Percentiles rank a stretch among this genome's conserved stretches.
phyloP scores from a whole-genome alignment of 2,329 filamentous ascomycete genomes.

The Apiospora saccharicola region DNA sequence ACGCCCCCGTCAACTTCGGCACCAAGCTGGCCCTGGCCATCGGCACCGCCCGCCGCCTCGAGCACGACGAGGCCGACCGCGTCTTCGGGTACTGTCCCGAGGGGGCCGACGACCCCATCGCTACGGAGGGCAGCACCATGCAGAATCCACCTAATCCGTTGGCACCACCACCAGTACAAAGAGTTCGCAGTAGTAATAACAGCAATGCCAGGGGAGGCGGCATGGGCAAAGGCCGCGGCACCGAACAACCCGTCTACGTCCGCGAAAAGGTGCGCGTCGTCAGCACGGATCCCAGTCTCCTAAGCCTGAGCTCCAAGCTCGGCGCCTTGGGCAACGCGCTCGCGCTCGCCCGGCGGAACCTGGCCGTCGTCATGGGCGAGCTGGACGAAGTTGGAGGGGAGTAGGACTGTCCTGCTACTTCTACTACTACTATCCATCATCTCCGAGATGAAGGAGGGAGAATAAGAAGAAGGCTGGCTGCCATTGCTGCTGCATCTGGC shows the following conservation, averaged over 20 bases:
- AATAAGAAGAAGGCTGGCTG: background rate
- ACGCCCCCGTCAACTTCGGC: slow-evolving; percentile 65
- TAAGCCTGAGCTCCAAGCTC: slow-evolving; percentile 85
- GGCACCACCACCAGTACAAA: slow-evolving; percentile 19
- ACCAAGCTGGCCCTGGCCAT: slow-evolving; percentile 76
- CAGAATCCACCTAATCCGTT: slow-evolving; percentile 21
- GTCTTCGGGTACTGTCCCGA: slow-evolving; percentile 69
- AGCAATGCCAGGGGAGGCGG: slow-evolving; percentile 27
- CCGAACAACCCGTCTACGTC: slow-evolving; percentile 75
- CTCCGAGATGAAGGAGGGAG: background rate
- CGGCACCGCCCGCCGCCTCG: slow-evolving; percentile 67
- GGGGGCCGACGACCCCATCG: slow-evolving; percentile 34
- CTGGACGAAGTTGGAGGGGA: slow-evolving; percentile 43
- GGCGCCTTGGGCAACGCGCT: slow-evolving; percentile 79
- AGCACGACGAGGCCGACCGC: slow-evolving; percentile 82
- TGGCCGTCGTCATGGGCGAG: slow-evolving; percentile 80
- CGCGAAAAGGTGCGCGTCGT: slow-evolving; percentile 90
- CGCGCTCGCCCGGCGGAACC: slow-evolving; percentile 71
- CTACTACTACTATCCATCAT: background rate
- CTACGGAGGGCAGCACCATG: slow-evolving; percentile 27
- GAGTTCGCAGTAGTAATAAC: slow-evolving; percentile 21
- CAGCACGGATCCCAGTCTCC: slow-evolving; percentile 85
- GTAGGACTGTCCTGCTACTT: background rate
- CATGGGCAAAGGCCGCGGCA: slow-evolving; percentile 26
- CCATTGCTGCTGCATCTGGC: background rate